These are phyloP conservation scores for Spergularia azorica DNA, from an alignment of 179 eudicot genomes.

Conservation along the genomic window DNA sequence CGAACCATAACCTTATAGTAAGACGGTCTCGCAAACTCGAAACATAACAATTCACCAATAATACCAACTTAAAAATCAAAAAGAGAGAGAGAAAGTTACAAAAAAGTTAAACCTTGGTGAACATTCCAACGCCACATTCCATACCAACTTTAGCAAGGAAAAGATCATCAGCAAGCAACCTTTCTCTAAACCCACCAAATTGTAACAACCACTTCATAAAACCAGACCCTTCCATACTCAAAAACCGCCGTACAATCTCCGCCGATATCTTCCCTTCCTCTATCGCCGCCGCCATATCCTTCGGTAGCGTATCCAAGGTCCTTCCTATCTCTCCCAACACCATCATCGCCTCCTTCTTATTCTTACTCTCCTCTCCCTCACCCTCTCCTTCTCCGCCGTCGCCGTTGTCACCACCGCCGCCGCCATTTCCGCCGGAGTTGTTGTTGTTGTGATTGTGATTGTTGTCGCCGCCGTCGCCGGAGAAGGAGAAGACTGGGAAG, in stretches of 20 bases:
- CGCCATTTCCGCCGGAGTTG: constrained; percentile 30
- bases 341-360: constrained; percentile 52
- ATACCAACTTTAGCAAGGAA: constrained; percentile 74
- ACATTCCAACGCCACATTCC: constrained; percentile 89
- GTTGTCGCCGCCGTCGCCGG: constrained; percentile 2
- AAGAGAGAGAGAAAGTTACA: neutral
- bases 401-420: constrained; percentile 22
- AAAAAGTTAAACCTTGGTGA: constrained; percentile 64
- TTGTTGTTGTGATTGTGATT: constrained; percentile 12
- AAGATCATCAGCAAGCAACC: constrained; percentile 91
- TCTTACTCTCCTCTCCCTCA: constrained; percentile 21
- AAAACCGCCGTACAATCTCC: constrained; percentile 55
- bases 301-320: constrained; percentile 67
- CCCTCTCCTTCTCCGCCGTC: constrained; percentile 23
- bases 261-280: constrained; percentile 63
- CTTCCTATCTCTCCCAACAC: constrained; percentile 52
- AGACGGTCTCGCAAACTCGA: too few species aligned
- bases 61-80: too few species aligned
- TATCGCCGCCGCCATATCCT: constrained; percentile 73
- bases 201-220: constrained; percentile 69
- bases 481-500: constrained; percentile 11
- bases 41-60: too few species aligned
- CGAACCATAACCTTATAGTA: neutral
- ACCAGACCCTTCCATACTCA: constrained; percentile 65
- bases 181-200: constrained; percentile 77